Evolutionary conservation across 2,329 filamentous ascomycete species (phyloP), one percentile per base, ranked within the genome.

Genomic region (Fusarium caatingaense): DNA sequence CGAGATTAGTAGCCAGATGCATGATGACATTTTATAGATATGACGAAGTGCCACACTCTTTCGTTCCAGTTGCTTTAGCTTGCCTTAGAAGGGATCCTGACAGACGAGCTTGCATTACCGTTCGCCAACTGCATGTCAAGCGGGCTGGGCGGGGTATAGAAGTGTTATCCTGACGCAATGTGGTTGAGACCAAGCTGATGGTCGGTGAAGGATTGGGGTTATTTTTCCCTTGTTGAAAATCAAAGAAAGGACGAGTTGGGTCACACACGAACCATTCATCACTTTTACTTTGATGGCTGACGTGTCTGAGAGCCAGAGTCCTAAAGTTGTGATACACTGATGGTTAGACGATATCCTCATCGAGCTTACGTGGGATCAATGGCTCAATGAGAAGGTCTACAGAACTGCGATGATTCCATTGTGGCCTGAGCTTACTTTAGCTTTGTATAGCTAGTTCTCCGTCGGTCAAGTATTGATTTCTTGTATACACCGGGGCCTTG

Each of bases 21-120:
- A 64, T 44, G 59, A 71, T 72, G 71, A 65, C 68, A 72, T 71
- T 41, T 69, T 48, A 18, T 25, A 25, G 21, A 54, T 44, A 61
- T 66, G 66, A 58, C 34, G 40, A 42, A 20, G 53, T 56, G 63
- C 54, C 67, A 70, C 67, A 64, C 47, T 64, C 50, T 50, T 68
- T 60, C 47, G 67, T 64, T 68, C 64, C 56, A 66, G 55, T 20
- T 68, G 47, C 25, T 54, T 60, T 23, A 64, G 47, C 25, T 48
- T 64, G 54, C 63, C 65, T 64, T 34, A 47, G 27, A 21, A 27
- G n/a, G 13, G 49, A 51, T 25, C 20, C 32, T 41, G 15, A 42
- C 21, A 51, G 32, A 41, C 49, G 20, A 25, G 49, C 49, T 41
- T 51, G 41, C 28, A 28, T 56, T 46, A 44, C 32, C 54, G 54